Base-by-base conservation (phyloP, 805 yeast genomes). In the Kockiozyma suomiensis region DNA sequence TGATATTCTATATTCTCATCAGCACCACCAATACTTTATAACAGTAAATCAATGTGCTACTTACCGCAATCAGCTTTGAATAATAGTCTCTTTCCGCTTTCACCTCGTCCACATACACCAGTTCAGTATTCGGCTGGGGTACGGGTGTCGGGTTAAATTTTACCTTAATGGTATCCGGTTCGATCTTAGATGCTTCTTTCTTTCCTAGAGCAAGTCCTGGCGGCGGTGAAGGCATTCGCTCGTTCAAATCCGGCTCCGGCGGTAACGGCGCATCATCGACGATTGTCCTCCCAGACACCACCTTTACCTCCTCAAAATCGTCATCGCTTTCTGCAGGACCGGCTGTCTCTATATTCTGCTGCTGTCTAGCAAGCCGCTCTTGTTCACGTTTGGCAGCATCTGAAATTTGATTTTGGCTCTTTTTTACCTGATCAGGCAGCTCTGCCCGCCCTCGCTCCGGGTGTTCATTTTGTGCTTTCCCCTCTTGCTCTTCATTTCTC, bases 1-100 rank as follows among this genome's bases (percentile, higher is more conserved):
- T 89, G 61, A 90, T 87, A 43, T 81, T 79, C 10, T 69, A 30
- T 12, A 15, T 21, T 30, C 10, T 30, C 33, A 30, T 30, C 10
- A 30, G 10, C 10, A 6, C 8, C 10, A 21, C 38, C 25, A 49
- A 45, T 25, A 49, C 15, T 4, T 15, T 12, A n/a, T 10, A 12
- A 19, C 7, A 30, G 17, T 19, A 40, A 38, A 10, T 40, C 28
- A 8, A 7, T n/a, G 2, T 13, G 37, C 21, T 6, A 46, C 65
- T 69, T 85, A 82, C 59, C 78, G 74, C 33, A 75, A 56, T 64
- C 81, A 85, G 17, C 70, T 74, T 35, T 71, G 69, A 58, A 81
- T 84, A 28, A 84, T 76, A 3, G 13, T 65, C 68, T 0, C 50
- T 41, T 21, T 70, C 76, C 56, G 76, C 73, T 0, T 79, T 75